These are phyloP conservation scores for Fusarium bactridioides DNA, from an alignment of 2,329 filamentous ascomycete species.

Conservation along the genomic window DNA sequence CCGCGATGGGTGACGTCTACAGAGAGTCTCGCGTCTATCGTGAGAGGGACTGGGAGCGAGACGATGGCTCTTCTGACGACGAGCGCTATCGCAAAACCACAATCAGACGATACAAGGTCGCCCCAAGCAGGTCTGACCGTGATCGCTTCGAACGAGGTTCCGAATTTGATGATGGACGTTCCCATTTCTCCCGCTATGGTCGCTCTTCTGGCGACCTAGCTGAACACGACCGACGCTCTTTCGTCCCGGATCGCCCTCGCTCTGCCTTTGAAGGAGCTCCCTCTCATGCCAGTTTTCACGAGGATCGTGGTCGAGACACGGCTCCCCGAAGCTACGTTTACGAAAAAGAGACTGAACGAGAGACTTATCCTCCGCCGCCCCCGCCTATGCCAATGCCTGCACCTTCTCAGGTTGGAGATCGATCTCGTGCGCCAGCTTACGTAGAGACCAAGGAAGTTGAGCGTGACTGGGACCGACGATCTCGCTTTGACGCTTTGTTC, in stretches of 20 bases:
- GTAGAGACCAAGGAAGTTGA: conserved; percentile 47
- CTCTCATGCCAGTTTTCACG: conserved; percentile 53
- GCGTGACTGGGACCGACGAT: conserved; percentile 56
- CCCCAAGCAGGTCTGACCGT: conserved; percentile 51
- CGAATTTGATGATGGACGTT: conserved; percentile 58
- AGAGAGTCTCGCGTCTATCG: conserved; percentile 47
- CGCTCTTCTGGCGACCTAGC: conserved; percentile 52
- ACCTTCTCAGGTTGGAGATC: conserved; percentile 31
- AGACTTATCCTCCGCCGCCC: conserved; percentile 35
- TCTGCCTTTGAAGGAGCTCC: conserved; percentile 58
- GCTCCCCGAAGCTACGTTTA: conserved; percentile 34
- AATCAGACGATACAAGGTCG: conserved; percentile 63
- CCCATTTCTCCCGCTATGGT: conserved; percentile 51
- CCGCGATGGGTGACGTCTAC: conserved; percentile 48
- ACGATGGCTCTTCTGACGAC: conserved; percentile 52
- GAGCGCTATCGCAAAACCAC: conserved; percentile 57
- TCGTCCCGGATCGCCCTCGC: conserved; percentile 58
- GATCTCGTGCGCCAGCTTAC: conserved; percentile 47
- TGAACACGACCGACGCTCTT: conserved; percentile 54
- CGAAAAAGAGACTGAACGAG: conserved; percentile 36
- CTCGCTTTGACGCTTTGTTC: conserved; percentile 52
- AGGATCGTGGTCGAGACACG: conserved; percentile 52
- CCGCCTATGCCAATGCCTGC: conserved; percentile 38
- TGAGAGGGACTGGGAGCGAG: conserved; percentile 44
- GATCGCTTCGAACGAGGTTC: conserved; percentile 53